Percentiles rank a stretch among this genome's conserved stretches.
These are phyloP conservation scores for Citrus sp. DNA, from an alignment of 345 rosid species.

Conservation along the genomic window DNA sequence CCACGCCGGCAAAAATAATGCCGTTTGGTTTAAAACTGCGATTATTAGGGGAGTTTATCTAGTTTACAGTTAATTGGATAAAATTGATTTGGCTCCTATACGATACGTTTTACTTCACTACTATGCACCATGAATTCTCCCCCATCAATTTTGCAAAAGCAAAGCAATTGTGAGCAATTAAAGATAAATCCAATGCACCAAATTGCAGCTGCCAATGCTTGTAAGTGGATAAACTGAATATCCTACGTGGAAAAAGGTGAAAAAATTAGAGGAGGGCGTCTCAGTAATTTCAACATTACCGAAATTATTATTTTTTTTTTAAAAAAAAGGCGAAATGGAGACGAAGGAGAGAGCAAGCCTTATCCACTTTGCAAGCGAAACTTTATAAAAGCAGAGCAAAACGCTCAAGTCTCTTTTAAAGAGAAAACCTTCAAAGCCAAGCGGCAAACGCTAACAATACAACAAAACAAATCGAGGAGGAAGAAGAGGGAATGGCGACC, in stretches of 20 bases:
- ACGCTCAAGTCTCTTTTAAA: neutral
- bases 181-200: neutral
- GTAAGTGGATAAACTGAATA: neutral
- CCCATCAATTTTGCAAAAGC: neutral
- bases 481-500: conserved; percentile 50
- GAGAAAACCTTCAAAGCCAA: neutral
- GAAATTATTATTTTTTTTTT: neutral
- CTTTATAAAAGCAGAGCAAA: conserved; percentile 52
- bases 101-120: neutral
- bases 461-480: neutral
- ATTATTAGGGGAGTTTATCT: neutral
- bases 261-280: conserved; percentile 2
- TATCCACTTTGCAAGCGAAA: conserved; percentile 47
- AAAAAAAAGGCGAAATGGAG: neutral
- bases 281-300: conserved; percentile 17
- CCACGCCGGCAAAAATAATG: neutral
- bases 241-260: conserved; percentile 10
- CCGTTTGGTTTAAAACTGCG: neutral
- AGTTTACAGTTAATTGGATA: conserved; percentile 5
- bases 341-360: conserved; percentile 21
- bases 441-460: neutral
- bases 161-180: neutral
- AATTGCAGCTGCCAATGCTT: neutral
- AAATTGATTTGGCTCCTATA: neutral
- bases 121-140: neutral